phyloP scores from a whole-genome alignment of 2,329 filamentous ascomycete genomes.

The Paraconiothyrium sp. region DNA sequence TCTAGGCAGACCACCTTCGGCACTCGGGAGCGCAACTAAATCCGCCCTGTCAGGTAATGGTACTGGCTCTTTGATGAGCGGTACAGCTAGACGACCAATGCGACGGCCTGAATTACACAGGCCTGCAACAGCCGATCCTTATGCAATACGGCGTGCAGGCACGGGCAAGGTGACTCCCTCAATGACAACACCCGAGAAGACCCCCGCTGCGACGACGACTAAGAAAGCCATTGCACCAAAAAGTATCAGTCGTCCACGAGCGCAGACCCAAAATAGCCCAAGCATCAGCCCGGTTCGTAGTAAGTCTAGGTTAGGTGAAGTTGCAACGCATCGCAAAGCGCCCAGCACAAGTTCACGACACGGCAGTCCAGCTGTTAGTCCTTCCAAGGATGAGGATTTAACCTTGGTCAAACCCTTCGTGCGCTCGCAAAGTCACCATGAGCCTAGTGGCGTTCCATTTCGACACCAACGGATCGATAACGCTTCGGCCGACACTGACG shows the following conservation, averaged over 20 bases:
- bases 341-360: constrained; percentile 40
- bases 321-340: constrained; percentile 40
- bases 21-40: constrained; percentile 44
- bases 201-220: constrained; percentile 50
- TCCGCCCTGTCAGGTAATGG: constrained; percentile 42
- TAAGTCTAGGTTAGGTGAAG: constrained; percentile 47
- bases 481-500: constrained; percentile 51
- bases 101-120: constrained; percentile 57
- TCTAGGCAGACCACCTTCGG: constrained; percentile 48
- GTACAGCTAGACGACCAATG: constrained; percentile 64
- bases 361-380: constrained; percentile 45
- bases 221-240: constrained; percentile 49
- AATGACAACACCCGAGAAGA: constrained; percentile 58
- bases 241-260: constrained; percentile 40
- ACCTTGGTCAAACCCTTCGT: constrained; percentile 58
- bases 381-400: constrained; percentile 56
- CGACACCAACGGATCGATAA: constrained; percentile 51
- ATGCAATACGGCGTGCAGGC: constrained; percentile 51
- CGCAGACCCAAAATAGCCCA: constrained; percentile 47
- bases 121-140: constrained; percentile 65
- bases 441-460: constrained; percentile 41
- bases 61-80: constrained; percentile 63
- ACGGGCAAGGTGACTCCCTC: constrained; percentile 56
- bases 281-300: constrained; percentile 47
- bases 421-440: constrained; percentile 45